Evolutionary conservation across 805 yeast species (phyloP).

Genomic region (Candida loeiensis): DNA sequence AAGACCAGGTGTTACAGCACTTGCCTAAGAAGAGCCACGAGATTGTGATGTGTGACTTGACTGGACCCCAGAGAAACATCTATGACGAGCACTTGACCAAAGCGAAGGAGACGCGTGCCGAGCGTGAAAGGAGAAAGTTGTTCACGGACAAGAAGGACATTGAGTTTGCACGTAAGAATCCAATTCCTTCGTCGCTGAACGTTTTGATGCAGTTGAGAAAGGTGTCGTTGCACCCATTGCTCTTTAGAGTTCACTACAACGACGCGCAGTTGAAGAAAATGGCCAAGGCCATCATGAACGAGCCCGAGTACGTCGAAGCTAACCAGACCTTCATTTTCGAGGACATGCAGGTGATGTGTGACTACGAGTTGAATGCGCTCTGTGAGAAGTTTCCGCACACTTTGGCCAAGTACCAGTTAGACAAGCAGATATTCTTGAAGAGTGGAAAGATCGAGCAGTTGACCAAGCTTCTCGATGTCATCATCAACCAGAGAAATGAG

Average conservation of each 20-base stretch:
- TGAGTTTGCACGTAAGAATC: conserved; percentile 25
- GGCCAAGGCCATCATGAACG: conserved; percentile 77
- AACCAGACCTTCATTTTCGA: conserved; percentile 75
- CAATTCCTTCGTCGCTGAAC: conserved; percentile 54
- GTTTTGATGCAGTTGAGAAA: conserved; percentile 86
- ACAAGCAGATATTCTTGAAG: conserved; percentile 51
- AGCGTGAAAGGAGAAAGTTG: conserved; percentile 41
- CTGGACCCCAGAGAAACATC: conserved; percentile 49
- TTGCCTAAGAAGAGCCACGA: conserved; percentile 72
- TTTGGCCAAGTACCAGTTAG: conserved; percentile 49
- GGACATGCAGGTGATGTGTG: conserved; percentile 95
- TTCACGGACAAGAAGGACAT: conserved; percentile 33
- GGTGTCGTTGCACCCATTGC: conserved; percentile 87
- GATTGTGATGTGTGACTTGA: conserved; percentile 64
- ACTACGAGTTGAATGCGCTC: conserved; percentile 75
- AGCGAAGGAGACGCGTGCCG: conserved; percentile 39
- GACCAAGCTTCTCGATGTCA: conserved; percentile 51
- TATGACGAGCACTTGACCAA: conserved; percentile 57
- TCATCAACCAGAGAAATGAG: conserved; percentile 54
- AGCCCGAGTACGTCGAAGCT: conserved; percentile 77
- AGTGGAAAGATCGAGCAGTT: conserved; percentile 75
- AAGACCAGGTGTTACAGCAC: conserved; percentile 86
- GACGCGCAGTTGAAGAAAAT: conserved; percentile 56
- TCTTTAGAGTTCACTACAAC: conserved; percentile 65
- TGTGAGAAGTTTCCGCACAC: conserved; percentile 73